phyloP scores from a whole-genome alignment of 2,329 filamentous ascomycete species.

The Fusarium armeniacum region DNA sequence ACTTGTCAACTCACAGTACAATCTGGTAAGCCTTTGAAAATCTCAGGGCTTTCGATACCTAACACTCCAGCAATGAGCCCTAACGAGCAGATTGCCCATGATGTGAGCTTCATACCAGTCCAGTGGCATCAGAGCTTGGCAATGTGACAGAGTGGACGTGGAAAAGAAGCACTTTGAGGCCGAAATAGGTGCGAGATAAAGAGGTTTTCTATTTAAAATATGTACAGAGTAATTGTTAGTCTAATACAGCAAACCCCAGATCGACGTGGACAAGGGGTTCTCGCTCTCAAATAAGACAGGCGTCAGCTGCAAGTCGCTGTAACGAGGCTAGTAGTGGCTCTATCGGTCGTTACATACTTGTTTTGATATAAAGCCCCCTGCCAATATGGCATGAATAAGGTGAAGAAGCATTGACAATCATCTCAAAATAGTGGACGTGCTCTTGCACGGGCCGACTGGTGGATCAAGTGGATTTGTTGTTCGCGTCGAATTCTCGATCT shows the following conservation, averaged over 20 bases:
- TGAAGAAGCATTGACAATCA: constrained; percentile 31
- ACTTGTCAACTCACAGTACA: constrained; percentile 25
- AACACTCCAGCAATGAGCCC: constrained; percentile 33
- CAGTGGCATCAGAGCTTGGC: constrained; percentile 37
- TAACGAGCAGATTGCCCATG: constrained; percentile 38
- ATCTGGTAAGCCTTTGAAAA: constrained; percentile 26
- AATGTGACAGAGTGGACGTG: neutral
- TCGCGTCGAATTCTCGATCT: constrained; percentile 16
- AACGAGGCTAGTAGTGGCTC: constrained; percentile 28
- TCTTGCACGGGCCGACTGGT: constrained; percentile 20
- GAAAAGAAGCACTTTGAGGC: neutral
- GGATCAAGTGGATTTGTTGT: constrained; percentile 15
- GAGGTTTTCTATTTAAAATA: constrained; percentile 13
- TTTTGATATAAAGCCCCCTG: constrained; percentile 26
- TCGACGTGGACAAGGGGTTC: constrained; percentile 25
- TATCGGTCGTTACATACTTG: constrained; percentile 19
- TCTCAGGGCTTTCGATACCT: constrained; percentile 26
- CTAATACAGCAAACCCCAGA: constrained; percentile 15
- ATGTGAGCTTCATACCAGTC: constrained; percentile 40
- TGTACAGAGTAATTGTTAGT: constrained; percentile 6
- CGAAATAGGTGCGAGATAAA: constrained; percentile 8
- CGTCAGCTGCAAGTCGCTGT: constrained; percentile 30
- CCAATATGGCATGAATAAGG: constrained; percentile 19
- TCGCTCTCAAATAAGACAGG: constrained; percentile 20
- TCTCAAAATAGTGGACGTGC: constrained; percentile 27